Evolutionary conservation across 169 alveolate species (phyloP), one percentile per base, ranked within the genome.

Genomic region (Plasmodium yoelii): DNA sequence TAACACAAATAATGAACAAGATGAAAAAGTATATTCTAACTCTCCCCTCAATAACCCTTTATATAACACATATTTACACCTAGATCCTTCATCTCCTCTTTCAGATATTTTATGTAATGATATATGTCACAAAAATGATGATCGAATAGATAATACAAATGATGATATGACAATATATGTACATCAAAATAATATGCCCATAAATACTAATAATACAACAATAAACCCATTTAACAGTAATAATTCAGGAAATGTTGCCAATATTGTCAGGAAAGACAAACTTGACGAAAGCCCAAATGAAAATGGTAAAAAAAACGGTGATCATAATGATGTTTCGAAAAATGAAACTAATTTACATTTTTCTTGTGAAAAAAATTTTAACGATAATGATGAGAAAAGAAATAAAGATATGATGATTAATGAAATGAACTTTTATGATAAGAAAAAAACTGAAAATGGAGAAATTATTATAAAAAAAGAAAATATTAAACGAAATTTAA

Each of bases 401-500:
- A 56, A 18, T 5, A 24, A 56, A 18, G 24, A 56, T 8, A 56
- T n/a, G 12, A 5, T n/a, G 24, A 5, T 18, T 56, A n/a, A 56
- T 56, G 24, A 55, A 15, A 55, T 34, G 7, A 34, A 34, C 42
- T 34, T 34, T 34, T 1, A 34, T 44, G 26, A 15, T 53, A 53
- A 71, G 49, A 71, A 24, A 12, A 53, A 12, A 12, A 49, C 34
- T 22, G 15, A 10, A 44, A 12, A 18, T 51, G 44, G 57, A 4
- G 7, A 39, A 53, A n/a, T 4, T 24, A 53, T 13, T 39, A 15
- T 18, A 57, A 65, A 82, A 65, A 67, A 44, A 12, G 26, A 46
- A 28, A 82, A 67, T 44, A 42, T 82, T 49, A 82, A 82, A 56
- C 67, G 90, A 57, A 67, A 46, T 34, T 42, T 55, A 46, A 46